Evolutionary conservation across 2,329 filamentous ascomycete genomes (phyloP), one percentile per base, ranked within the genome.

Genomic region (Penicillium sp.): DNA sequence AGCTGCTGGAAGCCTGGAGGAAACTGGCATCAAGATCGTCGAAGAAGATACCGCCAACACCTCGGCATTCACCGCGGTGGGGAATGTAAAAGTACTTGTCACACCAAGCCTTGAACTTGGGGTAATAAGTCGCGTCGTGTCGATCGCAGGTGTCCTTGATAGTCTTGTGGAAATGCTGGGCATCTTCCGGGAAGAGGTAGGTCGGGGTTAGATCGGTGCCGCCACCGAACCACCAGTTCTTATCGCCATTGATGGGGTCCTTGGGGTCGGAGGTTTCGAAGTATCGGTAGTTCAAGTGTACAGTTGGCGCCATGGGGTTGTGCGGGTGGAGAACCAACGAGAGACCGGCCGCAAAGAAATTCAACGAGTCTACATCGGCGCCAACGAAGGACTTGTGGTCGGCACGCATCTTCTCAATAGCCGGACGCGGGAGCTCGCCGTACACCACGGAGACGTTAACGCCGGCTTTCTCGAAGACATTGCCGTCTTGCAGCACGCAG

Each of bases 201-300:
- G 84, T 87, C 0, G 94, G 94, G 11, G 94, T 99, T 63, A 99
- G 77, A 75, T 99, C 94, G 49, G 91, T 92, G 52, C 94, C 94
- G 47, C 94, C 94, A 60, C 94, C 94, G 68, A 96, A 99, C 94
- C 94, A 99, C 93, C 94, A 99, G 54, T 78, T 78, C 7, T 92
- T 89, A 61, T 93, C 77, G 18, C 78, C 77, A 51, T 77, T 76
- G 50, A 91, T 48, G 82, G 87, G 62, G 82, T 89, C 91, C 65
- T 93, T 88, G 8, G 89, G 84, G 66, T 93, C 89, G 56, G 90
- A 89, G 1, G 94, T 99, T 79, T 99, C 94, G 70, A 99, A 99
- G 77, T 99, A 99, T 53, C 94, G 87, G 81, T 97, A 97, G 80
- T 99, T 99, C 65, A 99, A 83, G 74, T 99, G 94, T 16, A 99